Base-by-base conservation (phyloP, 1,139 yeast genomes). In the Taphrina populina region DNA sequence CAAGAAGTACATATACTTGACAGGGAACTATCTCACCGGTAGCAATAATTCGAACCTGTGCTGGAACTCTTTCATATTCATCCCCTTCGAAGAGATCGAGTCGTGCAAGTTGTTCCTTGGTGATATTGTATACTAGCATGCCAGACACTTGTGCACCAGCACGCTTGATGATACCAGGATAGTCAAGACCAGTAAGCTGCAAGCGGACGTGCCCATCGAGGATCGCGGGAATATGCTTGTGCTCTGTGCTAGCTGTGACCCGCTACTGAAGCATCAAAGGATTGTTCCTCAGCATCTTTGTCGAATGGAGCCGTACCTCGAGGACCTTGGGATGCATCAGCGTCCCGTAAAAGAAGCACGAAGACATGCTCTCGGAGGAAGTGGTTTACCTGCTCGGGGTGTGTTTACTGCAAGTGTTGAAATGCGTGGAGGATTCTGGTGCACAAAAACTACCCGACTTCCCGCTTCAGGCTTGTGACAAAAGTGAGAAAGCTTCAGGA, bases 321-420 rank as follows among this genome's bases (percentile, higher is more conserved):
- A 45, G 33, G 6, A 52, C 43, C 10, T 15, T 13, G 3, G 53
- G 57, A 36, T 56, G 56, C 58, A 51, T 55, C 27, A 55, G 56
- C 3, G 56, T 56, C 26, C 59, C 53, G 24, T 56, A 44, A 47
- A 53, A 41, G 47, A 52, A 47, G 36, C 52, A 41, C 21, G 54
- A 49, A 8, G 43, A 23, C 43, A 37, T 33, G n/a, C n/a, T n/a
- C n/a, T n/a, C n/a, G n/a, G n/a, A n/a, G n/a, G n/a, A n/a, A n/a
- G n/a, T n/a, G n/a, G n/a, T n/a, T n/a, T n/a, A n/a, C n/a, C n/a
- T n/a, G n/a, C n/a, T n/a, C n/a, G n/a, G n/a, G n/a, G n/a, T n/a
- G n/a, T n/a, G n/a, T n/a, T n/a, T n/a, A n/a, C n/a, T n/a, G n/a
- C n/a, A n/a, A n/a, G n/a, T n/a, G n/a, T n/a, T n/a, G n/a, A n/a